Base-by-base conservation (phyloP, 257 asterid species). In the Cinchona pubescens region DNA sequence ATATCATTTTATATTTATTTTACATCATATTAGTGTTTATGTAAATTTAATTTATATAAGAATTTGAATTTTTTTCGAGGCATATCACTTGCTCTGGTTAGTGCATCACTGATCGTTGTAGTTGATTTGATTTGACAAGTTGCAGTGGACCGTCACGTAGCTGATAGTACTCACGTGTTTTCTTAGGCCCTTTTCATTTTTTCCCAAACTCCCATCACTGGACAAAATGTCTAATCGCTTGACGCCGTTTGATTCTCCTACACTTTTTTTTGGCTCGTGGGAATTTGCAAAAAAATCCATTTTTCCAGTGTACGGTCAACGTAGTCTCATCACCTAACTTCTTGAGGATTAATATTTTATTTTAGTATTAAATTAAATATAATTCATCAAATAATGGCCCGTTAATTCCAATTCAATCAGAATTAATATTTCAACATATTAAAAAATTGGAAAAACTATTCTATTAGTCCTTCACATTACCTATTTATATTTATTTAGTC, bases 61-160 rank as follows among this genome's bases (percentile, higher is more conserved):
- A n/a, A n/a, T n/a, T n/a, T n/a, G n/a, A n/a, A n/a, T n/a, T n/a
- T n/a, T n/a, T n/a, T n/a, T n/a, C n/a, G n/a, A n/a, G n/a, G n/a
- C n/a, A n/a, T 29, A 68, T 73, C 81, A 83, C 69, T 60, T 65
- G 73, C 66, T 72, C 58, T n/a, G 29, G 29, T 53, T 53, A 53
- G 60, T 23, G 29, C 60, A 40, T 40, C 45, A 69, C 18, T 30
- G 8, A 38, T 53, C n/a, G n/a, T n/a, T n/a, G n/a, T n/a, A n/a
- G n/a, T n/a, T n/a, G n/a, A n/a, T 37, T 40, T 75, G 86, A 85
- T 80, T 77, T 82, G 90, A 88, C 88, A 78, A 80, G 60, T 80
- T 71, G 81, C 80, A 75, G 80, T 53, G 71, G 82, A 69, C 38
- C 62, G 45, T 42, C 76, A 43, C 45, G 30, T 37, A 68, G 34